A percentile compares a stretch with the other conserved stretches of the same genome.
Conservation (phyloP, 768 basidiomycete species). For the Pulveroboletus ravenelii region DNA sequence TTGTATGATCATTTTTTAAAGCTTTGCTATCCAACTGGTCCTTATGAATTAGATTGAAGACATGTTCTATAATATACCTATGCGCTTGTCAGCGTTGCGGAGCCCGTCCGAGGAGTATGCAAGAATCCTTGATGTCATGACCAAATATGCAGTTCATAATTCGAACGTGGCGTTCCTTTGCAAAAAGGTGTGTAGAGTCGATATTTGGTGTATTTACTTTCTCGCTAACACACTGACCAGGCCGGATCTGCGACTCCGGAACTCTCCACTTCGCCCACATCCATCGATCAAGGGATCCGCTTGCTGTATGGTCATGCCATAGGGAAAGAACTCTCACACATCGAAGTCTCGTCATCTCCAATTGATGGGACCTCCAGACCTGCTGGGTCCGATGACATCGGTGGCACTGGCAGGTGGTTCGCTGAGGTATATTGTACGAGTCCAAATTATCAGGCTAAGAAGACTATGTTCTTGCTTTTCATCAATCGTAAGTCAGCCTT, state of each 20-base stretch:
- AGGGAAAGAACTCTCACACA: slow-evolving; percentile 66
- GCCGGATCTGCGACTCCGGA: slow-evolving; percentile 71
- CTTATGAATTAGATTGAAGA: slow-evolving; percentile 74
- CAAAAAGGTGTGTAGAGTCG: slow-evolving; percentile 64
- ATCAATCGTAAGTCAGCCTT: slow-evolving; percentile 74
- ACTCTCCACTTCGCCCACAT: slow-evolving; percentile 69
- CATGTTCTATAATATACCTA: slow-evolving; percentile 90
- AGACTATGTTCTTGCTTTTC: slow-evolving; percentile 80
- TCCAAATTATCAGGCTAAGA: slow-evolving; percentile 87
- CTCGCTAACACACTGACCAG: slow-evolving; percentile 37
- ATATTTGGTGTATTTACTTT: background rate
- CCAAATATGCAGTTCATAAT: slow-evolving; percentile 93
- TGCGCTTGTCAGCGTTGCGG: slow-evolving; percentile 79
- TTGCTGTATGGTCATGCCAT: slow-evolving; percentile 77
- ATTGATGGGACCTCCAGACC: slow-evolving; percentile 20
- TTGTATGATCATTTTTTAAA: slow-evolving; percentile 41
- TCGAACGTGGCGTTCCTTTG: slow-evolving; percentile 82
- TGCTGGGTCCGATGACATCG: slow-evolving; percentile 17
- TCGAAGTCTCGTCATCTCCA: slow-evolving; percentile 34
- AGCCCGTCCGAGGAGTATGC: slow-evolving; percentile 88
- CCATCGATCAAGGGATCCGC: slow-evolving; percentile 66
- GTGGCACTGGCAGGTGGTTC: slow-evolving; percentile 53
- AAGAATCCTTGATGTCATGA: slow-evolving; percentile 86
- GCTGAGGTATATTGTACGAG: slow-evolving; percentile 78
- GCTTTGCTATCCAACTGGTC: background rate